These are phyloP conservation scores for Psilocybe mexicana DNA, from an alignment of 1,284 basidiomycete species.

Conservation along the genomic window DNA sequence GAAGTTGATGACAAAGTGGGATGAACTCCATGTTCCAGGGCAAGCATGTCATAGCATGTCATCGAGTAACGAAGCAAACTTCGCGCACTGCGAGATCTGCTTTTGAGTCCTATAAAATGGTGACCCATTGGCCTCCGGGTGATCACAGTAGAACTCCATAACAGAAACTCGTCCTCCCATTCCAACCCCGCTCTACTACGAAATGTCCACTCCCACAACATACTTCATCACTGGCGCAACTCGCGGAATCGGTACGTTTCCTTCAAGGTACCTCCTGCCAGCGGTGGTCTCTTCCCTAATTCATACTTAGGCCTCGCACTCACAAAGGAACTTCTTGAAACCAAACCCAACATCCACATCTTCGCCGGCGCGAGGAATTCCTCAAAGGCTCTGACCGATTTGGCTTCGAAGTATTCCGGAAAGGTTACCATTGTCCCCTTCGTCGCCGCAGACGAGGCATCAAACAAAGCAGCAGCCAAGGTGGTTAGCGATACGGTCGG, in stretches of 20 bases:
- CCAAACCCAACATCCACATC: background rate
- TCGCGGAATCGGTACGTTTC: background rate
- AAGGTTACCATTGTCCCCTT: slow-evolving; percentile 1
- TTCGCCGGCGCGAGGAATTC: background rate
- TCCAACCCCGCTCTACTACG: too few relatives aligned
- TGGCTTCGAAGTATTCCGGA: background rate
- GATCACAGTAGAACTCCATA: too few relatives aligned
- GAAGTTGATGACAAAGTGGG: too few relatives aligned
- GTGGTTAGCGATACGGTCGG: slow-evolving; percentile 7
- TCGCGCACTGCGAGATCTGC: too few relatives aligned
- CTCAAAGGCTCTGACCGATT: background rate
- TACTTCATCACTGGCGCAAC: background rate
- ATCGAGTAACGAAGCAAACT: too few relatives aligned
- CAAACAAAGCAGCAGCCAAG: slow-evolving; percentile 11
- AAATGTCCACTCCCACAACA: background rate
- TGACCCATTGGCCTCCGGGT: too few relatives aligned
- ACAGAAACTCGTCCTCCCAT: too few relatives aligned
- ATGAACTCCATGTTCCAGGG: too few relatives aligned
- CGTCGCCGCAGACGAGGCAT: slow-evolving; percentile 10
- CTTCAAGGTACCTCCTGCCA: background rate
- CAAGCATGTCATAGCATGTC: too few relatives aligned
- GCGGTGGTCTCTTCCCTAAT: background rate
- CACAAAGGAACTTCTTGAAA: background rate
- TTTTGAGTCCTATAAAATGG: too few relatives aligned
- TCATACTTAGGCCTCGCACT: background rate